Base-by-base conservation (phyloP, 495 filamentous ascomycete species). In the Paragyromitra xinjiangensis region DNA sequence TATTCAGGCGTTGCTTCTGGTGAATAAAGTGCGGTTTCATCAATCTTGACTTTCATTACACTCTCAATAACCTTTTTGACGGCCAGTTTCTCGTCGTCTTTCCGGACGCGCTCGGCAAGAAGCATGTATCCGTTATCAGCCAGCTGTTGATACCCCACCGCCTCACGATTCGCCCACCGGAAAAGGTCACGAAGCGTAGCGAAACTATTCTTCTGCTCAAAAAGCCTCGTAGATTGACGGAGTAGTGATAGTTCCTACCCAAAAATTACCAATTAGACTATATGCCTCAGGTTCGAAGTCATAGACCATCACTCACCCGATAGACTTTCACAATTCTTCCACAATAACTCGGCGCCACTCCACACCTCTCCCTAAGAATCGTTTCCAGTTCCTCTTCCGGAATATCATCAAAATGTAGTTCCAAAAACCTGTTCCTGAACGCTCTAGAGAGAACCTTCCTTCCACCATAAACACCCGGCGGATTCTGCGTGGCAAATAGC, bases 401-500 rank as follows among this genome's bases (percentile, higher is more conserved):
- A 40, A 99, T 99, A 79, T 99, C 96, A 77, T 98, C 95, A 73
- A 97, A 98, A 83, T 99, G 96, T 4, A 99, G 86, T 82, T 99
- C 96, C 16, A 99, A 88, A 83, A 99, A 99, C 78, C 96, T 89
- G 83, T 98, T 99, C 69, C 95, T 89, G 84, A 99, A 98, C 1
- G 96, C 96, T 7, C 96, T 89, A 12, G 95, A 98, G 3, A 99
- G 85, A 5, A 92, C 89, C 81, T 99, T 99, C 73, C 96, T 87
- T 24, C 96, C 96, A 72, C 96, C 96, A 82, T 99, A 99, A 5
- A 98, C 84, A 26, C 96, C 96, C 19, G 96, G 92, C 2, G 96
- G 96, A 78, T 99, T 99, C 80, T 99, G 96, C 0, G 96, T 99
- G n/a, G 96, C 96, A 78, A 98, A 99, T 0, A 99, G 87, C 91